phyloP scores from a whole-genome alignment of 1,284 basidiomycete species.

The Coriolopsis trogii region DNA sequence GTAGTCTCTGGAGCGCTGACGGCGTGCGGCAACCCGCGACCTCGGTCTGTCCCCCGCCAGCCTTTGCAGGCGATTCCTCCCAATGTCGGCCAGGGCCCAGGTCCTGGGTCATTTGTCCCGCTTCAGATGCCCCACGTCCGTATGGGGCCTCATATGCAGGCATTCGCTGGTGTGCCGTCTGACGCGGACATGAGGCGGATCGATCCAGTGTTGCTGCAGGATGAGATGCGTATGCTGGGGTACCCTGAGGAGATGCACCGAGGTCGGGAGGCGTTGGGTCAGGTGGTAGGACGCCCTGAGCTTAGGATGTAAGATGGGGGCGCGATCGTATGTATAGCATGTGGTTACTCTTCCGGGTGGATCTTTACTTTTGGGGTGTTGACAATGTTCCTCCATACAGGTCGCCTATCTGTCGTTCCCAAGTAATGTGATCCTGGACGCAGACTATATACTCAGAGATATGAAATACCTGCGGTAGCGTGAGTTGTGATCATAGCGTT shows the following conservation, averaged over 20 bases:
- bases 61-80: constrained; percentile 7
- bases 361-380: no score
- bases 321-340: not conserved
- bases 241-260: constrained; percentile 8
- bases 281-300: no score
- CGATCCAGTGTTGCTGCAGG: constrained; percentile 15
- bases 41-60: constrained; percentile 1
- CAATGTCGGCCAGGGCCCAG: not conserved
- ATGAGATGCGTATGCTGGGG: constrained; percentile 18
- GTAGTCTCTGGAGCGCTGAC: constrained; percentile 11
- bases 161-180: not conserved
- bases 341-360: not conserved
- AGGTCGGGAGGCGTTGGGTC: not conserved
- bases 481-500: no score
- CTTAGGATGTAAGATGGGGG: no score
- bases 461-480: no score
- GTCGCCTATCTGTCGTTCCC: no score
- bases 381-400: no score
- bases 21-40: not conserved
- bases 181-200: constrained; percentile 7
- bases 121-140: not conserved
- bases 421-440: no score
- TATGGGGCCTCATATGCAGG: not conserved
- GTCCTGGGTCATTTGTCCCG: no score
- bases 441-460: no score